Base-by-base conservation (phyloP, 345 rosid genomes). In the Brassica cretica region DNA sequence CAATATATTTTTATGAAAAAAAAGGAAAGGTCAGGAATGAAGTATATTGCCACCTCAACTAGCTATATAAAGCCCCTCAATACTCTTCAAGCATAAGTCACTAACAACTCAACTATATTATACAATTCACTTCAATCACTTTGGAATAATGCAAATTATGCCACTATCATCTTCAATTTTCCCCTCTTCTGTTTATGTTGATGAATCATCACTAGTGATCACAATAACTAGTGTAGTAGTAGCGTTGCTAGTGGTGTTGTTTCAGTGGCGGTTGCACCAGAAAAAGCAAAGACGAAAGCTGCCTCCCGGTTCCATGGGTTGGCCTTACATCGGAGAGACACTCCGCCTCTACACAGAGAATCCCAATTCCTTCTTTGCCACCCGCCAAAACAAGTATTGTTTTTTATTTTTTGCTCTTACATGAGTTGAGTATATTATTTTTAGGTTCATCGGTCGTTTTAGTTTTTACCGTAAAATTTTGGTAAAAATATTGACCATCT, bases 221-320 rank as follows among this genome's bases (percentile, higher is more conserved):
- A 64, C 67, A 64, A 51, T 79, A 74, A 61, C 60, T 3, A 68
- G 66, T 12, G 51, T 68, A 18, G 49, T 68, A 18, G 49, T 86
- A 41, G 30, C 65, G 66, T 24, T 83, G 19, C 2, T 80, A 35
- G 10, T 79, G 18, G 70, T 81, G 64, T 10, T 82, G 18, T 75
- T 80, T 74, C 87, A 80, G 72, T 82, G 93, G 88, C 74, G 64
- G 44, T 81, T 74, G 58, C 80, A 71, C 66, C 83, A 56, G 62
- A 72, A 80, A 77, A 72, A 64, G 30, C 24, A 75, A 41, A 85
- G 80, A 59, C 82, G 82, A 4, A 86, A 76, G 53, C 81, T 92
- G 15, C 97, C 98, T 0, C 98, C 98, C 9, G 97, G 98, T 33
- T 90, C 98, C 12, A 87, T 94, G 93, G 98, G 97, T 2, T 94